Evolutionary conservation across 345 rosid genomes (phyloP).

Genomic region (Populus euphratica): DNA sequence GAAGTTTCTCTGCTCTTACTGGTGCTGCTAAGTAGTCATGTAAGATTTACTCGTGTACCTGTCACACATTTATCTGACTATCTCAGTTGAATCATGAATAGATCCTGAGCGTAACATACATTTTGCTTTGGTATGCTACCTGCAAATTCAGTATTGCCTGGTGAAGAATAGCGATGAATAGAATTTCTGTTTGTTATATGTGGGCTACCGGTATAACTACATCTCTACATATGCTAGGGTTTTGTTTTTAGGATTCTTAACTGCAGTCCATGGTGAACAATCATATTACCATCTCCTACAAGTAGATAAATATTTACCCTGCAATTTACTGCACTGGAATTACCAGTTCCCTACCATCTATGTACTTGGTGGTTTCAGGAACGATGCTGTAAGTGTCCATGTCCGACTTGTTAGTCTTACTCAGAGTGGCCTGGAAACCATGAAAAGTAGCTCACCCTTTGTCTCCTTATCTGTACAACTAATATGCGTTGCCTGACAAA

Average conservation of each 20-base stretch:
- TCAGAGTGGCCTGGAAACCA: background rate
- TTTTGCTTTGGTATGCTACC: background rate
- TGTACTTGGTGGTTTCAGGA: background rate
- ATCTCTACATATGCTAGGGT: background rate
- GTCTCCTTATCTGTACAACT: background rate
- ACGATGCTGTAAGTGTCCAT: background rate
- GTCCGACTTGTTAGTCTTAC: background rate
- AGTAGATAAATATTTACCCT: background rate
- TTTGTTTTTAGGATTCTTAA: background rate
- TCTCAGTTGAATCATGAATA: background rate
- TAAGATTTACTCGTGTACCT: slow-evolving; percentile 4
- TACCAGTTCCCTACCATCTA: background rate
- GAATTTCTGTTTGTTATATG: background rate
- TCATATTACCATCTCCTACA: background rate
- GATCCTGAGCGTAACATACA: background rate
- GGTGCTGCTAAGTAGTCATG: slow-evolving; percentile 4
- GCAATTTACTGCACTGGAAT: background rate
- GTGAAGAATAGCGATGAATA: background rate
- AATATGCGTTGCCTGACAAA: background rate
- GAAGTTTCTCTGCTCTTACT: background rate
- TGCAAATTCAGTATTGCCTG: background rate
- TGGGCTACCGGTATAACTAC: background rate
- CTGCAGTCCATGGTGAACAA: background rate
- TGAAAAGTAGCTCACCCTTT: background rate
- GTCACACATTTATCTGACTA: background rate